These are phyloP conservation scores for Ceratocystis diversiconidia DNA, from an alignment of 2,329 filamentous ascomycete species.

Conservation along the genomic window DNA sequence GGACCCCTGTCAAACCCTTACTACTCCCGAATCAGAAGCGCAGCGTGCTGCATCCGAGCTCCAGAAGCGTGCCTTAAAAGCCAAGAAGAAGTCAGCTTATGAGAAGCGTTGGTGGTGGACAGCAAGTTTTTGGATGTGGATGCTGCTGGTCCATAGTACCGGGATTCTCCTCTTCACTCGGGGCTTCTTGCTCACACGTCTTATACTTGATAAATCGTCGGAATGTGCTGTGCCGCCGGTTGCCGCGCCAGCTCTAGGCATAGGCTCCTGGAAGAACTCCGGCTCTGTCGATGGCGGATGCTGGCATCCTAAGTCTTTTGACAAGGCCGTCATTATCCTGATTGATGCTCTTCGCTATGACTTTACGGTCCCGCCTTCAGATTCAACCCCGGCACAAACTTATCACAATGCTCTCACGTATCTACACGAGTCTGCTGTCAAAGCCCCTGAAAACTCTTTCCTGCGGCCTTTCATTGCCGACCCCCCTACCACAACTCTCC, in stretches of 20 bases:
- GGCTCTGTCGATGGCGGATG: constrained; percentile 52
- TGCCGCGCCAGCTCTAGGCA: constrained; percentile 25
- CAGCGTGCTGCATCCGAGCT: constrained; percentile 8
- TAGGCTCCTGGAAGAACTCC: constrained; percentile 27
- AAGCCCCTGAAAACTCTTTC: constrained; percentile 68
- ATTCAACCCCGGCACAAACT: constrained; percentile 29
- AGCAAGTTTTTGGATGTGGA: constrained; percentile 53
- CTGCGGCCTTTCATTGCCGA: constrained; percentile 92
- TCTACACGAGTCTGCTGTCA: constrained; percentile 65
- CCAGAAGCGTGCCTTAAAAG: constrained; percentile 11
- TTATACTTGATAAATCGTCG: constrained; percentile 65
- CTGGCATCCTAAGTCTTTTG: constrained; percentile 91
- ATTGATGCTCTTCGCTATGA: constrained; percentile 94
- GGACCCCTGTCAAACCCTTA: not conserved
- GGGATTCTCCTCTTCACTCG: constrained; percentile 88
- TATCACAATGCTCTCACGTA: constrained; percentile 85
- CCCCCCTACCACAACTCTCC: constrained; percentile 83
- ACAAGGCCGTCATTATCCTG: constrained; percentile 78
- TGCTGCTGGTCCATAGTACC: constrained; percentile 59
- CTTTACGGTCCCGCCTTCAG: constrained; percentile 70
- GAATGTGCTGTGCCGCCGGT: constrained; percentile 56
- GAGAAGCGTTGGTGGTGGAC: constrained; percentile 43
- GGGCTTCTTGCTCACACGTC: constrained; percentile 80
- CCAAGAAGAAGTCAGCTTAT: constrained; percentile 24
- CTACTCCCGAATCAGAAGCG: constrained; percentile 6